These are phyloP conservation scores for Cladosporium velox DNA, from an alignment of 2,329 filamentous ascomycete species.

Conservation along the genomic window DNA sequence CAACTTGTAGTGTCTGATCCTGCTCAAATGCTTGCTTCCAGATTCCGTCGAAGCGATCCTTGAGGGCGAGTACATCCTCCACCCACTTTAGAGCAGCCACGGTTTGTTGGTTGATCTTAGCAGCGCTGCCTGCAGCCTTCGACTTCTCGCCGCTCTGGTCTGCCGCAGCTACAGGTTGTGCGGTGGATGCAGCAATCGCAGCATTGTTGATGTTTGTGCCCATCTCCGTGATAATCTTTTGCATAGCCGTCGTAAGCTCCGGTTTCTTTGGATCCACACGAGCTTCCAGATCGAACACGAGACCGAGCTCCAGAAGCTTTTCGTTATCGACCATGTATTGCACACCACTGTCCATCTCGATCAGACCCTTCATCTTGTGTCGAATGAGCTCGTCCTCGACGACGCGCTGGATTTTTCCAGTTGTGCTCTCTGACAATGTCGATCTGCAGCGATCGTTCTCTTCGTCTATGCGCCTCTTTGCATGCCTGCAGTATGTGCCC, in stretches of 20 bases:
- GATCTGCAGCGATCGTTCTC: slow-evolving; percentile 82
- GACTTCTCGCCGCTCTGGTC: slow-evolving; percentile 51
- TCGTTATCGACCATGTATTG: slow-evolving; percentile 91
- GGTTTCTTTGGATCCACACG: slow-evolving; percentile 74
- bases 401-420: slow-evolving; percentile 71
- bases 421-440: slow-evolving; percentile 72
- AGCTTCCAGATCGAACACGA: slow-evolving; percentile 76
- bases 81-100: slow-evolving; percentile 92
- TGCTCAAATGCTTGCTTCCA: slow-evolving; percentile 71
- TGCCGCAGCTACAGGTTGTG: slow-evolving; percentile 47
- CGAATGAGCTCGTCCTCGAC: slow-evolving; percentile 80
- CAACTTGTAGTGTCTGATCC: slow-evolving; percentile 77
- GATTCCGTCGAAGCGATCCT: slow-evolving; percentile 85
- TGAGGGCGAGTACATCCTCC: slow-evolving; percentile 80
- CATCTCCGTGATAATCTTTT: slow-evolving; percentile 74
- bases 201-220: slow-evolving; percentile 80
- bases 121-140: slow-evolving; percentile 48
- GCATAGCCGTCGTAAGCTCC: slow-evolving; percentile 69
- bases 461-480: slow-evolving; percentile 72
- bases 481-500: slow-evolving; percentile 76
- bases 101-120: slow-evolving; percentile 72
- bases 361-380: slow-evolving; percentile 75
- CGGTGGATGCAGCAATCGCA: slow-evolving; percentile 58
- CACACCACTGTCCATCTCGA: slow-evolving; percentile 84
- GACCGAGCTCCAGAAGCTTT: slow-evolving; percentile 72